phyloP scores from a whole-genome alignment of 1,139 yeast species.

The Kurtzmaniella natalensis region DNA sequence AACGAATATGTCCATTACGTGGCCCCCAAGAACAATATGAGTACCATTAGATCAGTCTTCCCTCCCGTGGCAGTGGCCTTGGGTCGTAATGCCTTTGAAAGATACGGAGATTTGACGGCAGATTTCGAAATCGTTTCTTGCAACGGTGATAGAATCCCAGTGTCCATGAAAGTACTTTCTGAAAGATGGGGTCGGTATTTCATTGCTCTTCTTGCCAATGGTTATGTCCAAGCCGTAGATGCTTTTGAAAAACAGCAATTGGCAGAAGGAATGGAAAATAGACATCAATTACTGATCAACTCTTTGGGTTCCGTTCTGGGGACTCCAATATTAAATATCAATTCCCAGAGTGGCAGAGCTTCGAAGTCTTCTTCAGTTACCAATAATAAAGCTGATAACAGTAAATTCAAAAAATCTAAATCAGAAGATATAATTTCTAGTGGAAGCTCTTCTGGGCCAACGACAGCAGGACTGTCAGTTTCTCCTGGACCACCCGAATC shows the following conservation, averaged over 20 bases:
- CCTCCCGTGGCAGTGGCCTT: slow-evolving; percentile 74
- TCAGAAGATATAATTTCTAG: background rate
- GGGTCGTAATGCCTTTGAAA: slow-evolving; percentile 69
- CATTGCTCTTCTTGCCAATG: slow-evolving; percentile 54
- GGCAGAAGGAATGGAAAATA: slow-evolving; percentile 4
- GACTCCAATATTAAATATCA: background rate
- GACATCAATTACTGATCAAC: background rate
- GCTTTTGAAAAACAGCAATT: slow-evolving; percentile 37
- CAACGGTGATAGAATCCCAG: slow-evolving; percentile 63
- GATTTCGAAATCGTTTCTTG: slow-evolving; percentile 68
- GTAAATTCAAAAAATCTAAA: background rate
- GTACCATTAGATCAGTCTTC: slow-evolving; percentile 62
- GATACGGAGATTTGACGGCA: slow-evolving; percentile 58
- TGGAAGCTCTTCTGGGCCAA: background rate
- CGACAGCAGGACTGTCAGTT: background rate
- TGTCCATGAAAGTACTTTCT: slow-evolving; percentile 54
- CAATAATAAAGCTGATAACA: background rate
- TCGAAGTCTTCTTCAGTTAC: background rate
- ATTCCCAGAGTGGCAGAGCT: background rate
- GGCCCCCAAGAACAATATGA: slow-evolving; percentile 64
- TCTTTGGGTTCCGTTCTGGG: background rate
- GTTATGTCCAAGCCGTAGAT: slow-evolving; percentile 56
- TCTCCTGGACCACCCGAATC: background rate
- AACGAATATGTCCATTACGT: slow-evolving; percentile 73
- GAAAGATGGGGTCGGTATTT: slow-evolving; percentile 76